phyloP scores from a whole-genome alignment of 2,329 filamentous ascomycete species.

The Simplicillium aogashimaense region DNA sequence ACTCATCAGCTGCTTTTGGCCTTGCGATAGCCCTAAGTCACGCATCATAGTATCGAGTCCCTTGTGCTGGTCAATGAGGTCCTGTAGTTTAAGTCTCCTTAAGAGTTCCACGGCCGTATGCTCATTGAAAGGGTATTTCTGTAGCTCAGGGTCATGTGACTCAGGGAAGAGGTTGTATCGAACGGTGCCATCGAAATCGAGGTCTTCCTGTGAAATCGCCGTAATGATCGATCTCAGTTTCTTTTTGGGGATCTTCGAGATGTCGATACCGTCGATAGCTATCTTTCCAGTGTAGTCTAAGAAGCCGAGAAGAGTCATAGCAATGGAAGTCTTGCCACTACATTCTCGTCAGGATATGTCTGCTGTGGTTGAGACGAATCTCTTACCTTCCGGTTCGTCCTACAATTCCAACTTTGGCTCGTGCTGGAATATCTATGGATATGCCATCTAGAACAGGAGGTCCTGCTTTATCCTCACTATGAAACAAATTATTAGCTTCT shows the following conservation, averaged over 20 bases:
- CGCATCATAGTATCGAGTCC: too few species aligned
- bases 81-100: too few species aligned
- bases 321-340: constrained; percentile 23
- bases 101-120: too few species aligned
- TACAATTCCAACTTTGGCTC: neutral
- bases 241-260: constrained; percentile 24
- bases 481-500: neutral
- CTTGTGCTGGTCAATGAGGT: too few species aligned
- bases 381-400: neutral
- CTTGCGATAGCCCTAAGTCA: too few species aligned
- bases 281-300: constrained; percentile 32
- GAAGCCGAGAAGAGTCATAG: constrained; percentile 34
- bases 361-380: constrained; percentile 19
- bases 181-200: constrained; percentile 34
- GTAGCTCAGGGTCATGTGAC: too few species aligned
- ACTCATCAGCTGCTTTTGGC: too few species aligned
- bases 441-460: neutral
- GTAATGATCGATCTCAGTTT: constrained; percentile 32
- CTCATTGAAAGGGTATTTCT: too few species aligned
- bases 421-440: neutral
- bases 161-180: constrained; percentile 28
- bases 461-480: neutral
- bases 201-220: constrained; percentile 38
- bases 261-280: constrained; percentile 28
- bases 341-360: constrained; percentile 26